Base-by-base conservation (phyloP, 352 stramenopile genomes). In the Pythium coloratum region DNA sequence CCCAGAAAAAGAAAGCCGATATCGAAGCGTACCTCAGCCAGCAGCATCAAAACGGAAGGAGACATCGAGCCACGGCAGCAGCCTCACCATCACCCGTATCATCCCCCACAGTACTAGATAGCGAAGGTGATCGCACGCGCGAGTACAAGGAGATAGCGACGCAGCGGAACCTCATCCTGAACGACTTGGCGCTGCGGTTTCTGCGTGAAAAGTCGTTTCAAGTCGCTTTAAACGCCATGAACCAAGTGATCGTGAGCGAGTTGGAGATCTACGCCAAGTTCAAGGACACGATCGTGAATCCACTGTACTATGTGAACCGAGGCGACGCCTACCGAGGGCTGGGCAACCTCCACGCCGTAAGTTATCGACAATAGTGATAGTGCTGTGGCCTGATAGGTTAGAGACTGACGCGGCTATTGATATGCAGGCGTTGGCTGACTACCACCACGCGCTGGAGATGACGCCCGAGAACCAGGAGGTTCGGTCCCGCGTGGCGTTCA, bases 211-310 rank as follows among this genome's bases (percentile, higher is more conserved):
- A 87, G n/a, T 80, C 76, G 6, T 92, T 76, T 42, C 81, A 96
- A 12, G 71, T 91, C 8, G 83, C 83, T 42, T 76, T 93, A 33
- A 94, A 92, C 44, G 80, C 83, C 33, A 89, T 92, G 75, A 94
- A 94, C 62, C 79, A 92, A 62, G 82, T 84, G 24, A 91, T 94
- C 33, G 78, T 76, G 26, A 70, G 79, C 10, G 80, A 92, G 30
- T 63, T 71, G 20, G 76, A 89, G 51, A 64, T 92, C 3, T 44
- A 68, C 2, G 66, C 82, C 30, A 74, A 73, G n/a, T 86, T 84
- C 38, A 67, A 71, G 9, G 83, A 87, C 24, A 58, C 75, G 13
- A 73, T 76, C 16, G 55, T 71, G 24, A 83, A 86, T 56, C 74
- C 86, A 2, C 77, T 85, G 58, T 84, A 78, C 62, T 89, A 85